These are phyloP conservation scores for Sordariomycetes sp. DNA, from an alignment of 2,329 filamentous ascomycete species.

Conservation along the genomic window DNA sequence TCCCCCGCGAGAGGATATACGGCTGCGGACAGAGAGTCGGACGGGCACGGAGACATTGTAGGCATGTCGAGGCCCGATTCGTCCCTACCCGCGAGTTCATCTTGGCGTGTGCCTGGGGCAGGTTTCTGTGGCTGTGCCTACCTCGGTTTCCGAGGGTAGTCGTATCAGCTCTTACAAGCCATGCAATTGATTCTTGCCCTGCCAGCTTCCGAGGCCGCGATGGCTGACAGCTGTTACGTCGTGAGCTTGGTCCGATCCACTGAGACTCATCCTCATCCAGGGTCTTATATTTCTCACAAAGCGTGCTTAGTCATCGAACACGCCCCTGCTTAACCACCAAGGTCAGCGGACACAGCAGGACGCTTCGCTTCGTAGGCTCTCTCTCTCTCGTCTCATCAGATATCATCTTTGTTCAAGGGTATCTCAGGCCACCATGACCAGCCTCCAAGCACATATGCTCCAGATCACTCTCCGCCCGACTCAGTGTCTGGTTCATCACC, in stretches of 20 bases:
- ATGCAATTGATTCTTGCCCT: not conserved
- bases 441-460: not conserved
- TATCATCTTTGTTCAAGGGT: not conserved
- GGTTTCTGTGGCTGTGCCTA: not conserved
- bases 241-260: not conserved
- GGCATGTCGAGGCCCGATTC: not conserved
- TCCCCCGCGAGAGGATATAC: not conserved
- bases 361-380: no score
- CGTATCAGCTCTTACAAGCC: not conserved
- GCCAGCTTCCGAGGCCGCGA: not conserved
- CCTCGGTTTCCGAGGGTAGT: not conserved
- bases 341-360: no score
- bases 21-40: not conserved
- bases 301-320: not conserved
- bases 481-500: not conserved
- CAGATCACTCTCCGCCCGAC: not conserved
- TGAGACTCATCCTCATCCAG: not conserved
- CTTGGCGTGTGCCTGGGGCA: not conserved
- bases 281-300: not conserved
- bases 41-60: not conserved
- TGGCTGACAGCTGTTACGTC: not conserved
- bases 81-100: not conserved
- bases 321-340: not conserved
- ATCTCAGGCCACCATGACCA: not conserved
- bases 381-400: not conserved